Base-by-base conservation (phyloP, 2,329 filamentous ascomycete genomes). In the Pseudocercospora macadamiae region DNA sequence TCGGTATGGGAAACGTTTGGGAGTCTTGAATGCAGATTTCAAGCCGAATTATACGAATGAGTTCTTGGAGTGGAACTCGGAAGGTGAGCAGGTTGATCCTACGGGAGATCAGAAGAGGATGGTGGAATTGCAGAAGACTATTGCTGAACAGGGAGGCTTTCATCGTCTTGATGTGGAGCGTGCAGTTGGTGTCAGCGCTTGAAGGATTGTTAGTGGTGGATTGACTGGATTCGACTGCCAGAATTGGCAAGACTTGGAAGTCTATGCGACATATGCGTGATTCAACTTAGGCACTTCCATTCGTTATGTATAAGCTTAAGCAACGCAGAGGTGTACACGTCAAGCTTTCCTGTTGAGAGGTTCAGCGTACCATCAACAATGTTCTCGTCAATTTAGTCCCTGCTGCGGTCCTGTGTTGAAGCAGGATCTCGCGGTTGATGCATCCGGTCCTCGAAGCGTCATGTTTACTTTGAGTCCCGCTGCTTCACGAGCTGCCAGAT, bases 81-180 rank as follows among this genome's bases (percentile, higher is more conserved):
- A 86, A 34, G 78, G 73, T 0, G 89, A 90, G 51, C 88, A 87
- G 0, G 72, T 74, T 39, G 88, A 91, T 72, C 89, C 89, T 0
- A 80, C 76, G 1, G 88, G 86, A 9, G 89, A 92, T 68, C 89
- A 92, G 83, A 89, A 88, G 83, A 81, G 82, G 36, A 91, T 91
- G 86, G 85, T 80, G 3, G 79, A 81, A 66, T 75, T 91, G 67
- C 89, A 91, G 79, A 80, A 86, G 74, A 79, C 85, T 56, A 83
- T 91, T 63, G 86, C 87, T 49, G 75, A 74, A 39, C 76, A 82
- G 37, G 89, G 89, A 42, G 89, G 89, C 2, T 91, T 87, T 75
- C 80, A 78, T 54, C 76, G 84, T 44, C 74, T 86, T 47, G 68
- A 70, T 55, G 66, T 67, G 5, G 51, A 61, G 54, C 60, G 65